Conservation (phyloP, 192 early-diverging fungal species). For the Thoreauomyces humboldtii region DNA sequence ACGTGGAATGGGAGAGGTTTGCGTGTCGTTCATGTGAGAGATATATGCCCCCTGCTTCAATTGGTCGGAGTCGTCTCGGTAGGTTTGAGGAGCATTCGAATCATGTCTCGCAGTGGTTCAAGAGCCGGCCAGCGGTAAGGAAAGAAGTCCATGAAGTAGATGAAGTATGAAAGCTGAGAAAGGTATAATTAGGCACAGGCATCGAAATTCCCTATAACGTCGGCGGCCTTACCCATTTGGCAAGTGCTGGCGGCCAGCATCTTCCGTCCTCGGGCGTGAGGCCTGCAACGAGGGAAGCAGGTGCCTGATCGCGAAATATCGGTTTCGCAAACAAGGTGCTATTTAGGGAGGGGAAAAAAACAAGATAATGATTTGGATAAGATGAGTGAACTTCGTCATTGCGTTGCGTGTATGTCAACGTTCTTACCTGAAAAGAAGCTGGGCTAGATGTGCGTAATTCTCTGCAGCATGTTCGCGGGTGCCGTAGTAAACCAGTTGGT, state of each 20-base stretch:
- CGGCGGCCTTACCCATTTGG: conserved; percentile 56
- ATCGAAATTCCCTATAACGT: no score
- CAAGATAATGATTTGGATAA: not conserved
- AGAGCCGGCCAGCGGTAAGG: conserved; percentile 33
- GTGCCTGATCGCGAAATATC: conserved; percentile 52
- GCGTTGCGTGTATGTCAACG: not conserved
- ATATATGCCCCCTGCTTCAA: no score
- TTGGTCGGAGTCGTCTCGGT: no score
- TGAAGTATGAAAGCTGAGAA: conserved; percentile 19
- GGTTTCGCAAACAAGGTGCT: conserved; percentile 48
- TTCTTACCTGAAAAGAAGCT: conserved; percentile 61
- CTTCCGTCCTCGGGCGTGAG: conserved; percentile 19
- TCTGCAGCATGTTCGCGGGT: conserved; percentile 72
- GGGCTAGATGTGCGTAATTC: conserved; percentile 66
- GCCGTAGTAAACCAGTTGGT: conserved; percentile 74
- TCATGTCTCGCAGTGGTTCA: conserved; percentile 32
- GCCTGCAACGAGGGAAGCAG: conserved; percentile 20
- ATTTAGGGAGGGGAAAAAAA: not conserved
- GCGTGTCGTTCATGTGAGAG: no score
- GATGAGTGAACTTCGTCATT: not conserved
- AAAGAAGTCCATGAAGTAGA: conserved; percentile 43
- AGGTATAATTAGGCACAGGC: no score
- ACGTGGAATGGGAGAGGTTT: no score
- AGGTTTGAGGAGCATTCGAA: conserved; percentile 5
- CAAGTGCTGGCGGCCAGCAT: conserved; percentile 49